phyloP scores from a whole-genome alignment of 225 moss, liverwort and hornwort species.

The Sphagnum tenellum region DNA sequence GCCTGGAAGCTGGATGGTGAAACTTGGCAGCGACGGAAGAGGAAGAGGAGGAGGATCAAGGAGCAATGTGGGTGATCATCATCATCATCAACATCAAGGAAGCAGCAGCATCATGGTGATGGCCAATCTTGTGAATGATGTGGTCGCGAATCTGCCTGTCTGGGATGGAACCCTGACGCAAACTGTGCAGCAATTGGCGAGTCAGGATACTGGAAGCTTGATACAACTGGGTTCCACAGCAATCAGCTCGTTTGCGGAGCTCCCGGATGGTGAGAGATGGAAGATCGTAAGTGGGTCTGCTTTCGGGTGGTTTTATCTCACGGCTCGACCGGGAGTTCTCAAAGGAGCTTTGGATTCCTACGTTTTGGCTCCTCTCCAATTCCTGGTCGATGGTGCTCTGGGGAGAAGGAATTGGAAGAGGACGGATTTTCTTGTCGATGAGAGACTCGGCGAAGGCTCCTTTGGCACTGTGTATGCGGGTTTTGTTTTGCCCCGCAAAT shows the following conservation, averaged over 20 bases:
- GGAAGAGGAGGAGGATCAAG: too few relatives aligned
- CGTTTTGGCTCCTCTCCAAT: constrained; percentile 62
- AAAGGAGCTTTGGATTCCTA: constrained; percentile 63
- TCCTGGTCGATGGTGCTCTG: constrained; percentile 25
- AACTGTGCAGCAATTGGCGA: constrained; percentile 31
- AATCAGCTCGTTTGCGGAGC: constrained; percentile 22
- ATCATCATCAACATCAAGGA: too few relatives aligned
- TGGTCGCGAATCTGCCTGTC: constrained; percentile 26
- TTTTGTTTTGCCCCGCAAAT: constrained; percentile 50
- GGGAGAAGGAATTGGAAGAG: constrained; percentile 80
- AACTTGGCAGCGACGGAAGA: too few relatives aligned
- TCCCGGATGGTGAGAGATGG: constrained; percentile 30
- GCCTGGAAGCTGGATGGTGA: too few relatives aligned
- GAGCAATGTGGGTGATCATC: too few relatives aligned
- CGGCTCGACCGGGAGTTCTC: constrained; percentile 77
- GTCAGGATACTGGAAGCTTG: constrained; percentile 9
- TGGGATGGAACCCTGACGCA: constrained; percentile 15
- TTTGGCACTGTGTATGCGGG: constrained; percentile 82
- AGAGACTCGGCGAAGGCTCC: constrained; percentile 80
- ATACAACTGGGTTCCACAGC: constrained; percentile 1
- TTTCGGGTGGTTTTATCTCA: constrained; percentile 61
- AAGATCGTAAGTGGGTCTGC: constrained; percentile 30
- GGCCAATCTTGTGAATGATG: constrained; percentile 23
- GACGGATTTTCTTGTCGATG: constrained; percentile 58
- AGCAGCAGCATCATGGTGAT: constrained; percentile 1